Percentiles rank a stretch among this genome's conserved stretches.
Conservation (phyloP, 345 rosid genomes). For the Hibiscus trionum region DNA sequence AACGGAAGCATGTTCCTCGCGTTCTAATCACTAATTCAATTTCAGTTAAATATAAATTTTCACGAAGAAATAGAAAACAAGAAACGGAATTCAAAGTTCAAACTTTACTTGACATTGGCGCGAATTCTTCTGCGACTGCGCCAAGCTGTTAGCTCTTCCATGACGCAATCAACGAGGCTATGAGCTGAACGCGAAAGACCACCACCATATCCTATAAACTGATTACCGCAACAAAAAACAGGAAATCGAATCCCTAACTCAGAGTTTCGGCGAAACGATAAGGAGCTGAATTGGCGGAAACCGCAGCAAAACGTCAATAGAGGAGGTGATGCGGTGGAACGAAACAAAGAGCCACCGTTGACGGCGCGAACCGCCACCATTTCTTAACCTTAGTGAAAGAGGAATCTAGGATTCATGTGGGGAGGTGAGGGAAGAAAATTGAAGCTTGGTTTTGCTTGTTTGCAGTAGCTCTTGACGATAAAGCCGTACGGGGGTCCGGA, state of each 20-base stretch:
- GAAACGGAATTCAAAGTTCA: constrained; percentile 1
- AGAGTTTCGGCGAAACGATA: constrained; percentile 22
- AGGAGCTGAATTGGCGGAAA: constrained; percentile 26
- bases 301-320: constrained; percentile 35
- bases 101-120: constrained; percentile 58
- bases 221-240: constrained; percentile 18
- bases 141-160: constrained; percentile 48
- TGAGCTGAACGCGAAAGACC: constrained; percentile 37
- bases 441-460: background rate
- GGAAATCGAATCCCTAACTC: constrained; percentile 24
- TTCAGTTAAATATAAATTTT: background rate
- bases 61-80: background rate
- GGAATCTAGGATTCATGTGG: constrained; percentile 8
- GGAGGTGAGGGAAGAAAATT: background rate
- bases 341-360: constrained; percentile 35
- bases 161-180: constrained; percentile 57
- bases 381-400: constrained; percentile 1
- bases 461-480: background rate
- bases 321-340: constrained; percentile 40
- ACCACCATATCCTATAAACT: constrained; percentile 9
- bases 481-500: background rate
- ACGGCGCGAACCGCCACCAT: constrained; percentile 60
- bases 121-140: constrained; percentile 43
- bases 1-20: background rate
- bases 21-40: background rate